Percentiles rank a stretch among this genome's conserved stretches.
Evolutionary conservation across 495 filamentous ascomycete species (phyloP).

Genomic region (Apodospora peruviana): DNA sequence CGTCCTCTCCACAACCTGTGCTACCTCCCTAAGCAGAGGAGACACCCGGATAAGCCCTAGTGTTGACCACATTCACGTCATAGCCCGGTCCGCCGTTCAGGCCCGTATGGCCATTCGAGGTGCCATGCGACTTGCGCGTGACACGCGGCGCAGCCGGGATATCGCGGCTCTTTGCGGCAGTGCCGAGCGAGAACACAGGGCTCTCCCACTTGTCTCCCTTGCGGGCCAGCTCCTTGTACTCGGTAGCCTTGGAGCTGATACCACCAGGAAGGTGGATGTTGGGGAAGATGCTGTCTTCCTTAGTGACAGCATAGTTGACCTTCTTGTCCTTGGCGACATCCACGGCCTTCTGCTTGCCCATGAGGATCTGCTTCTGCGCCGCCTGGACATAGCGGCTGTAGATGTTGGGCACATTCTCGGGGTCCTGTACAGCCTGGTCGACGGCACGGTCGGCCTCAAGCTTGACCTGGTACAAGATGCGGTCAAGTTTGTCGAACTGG

Average conservation of each 20-base stretch:
- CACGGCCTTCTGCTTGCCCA: constrained; percentile 68
- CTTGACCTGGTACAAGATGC: constrained; percentile 68
- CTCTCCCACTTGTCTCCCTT: constrained; percentile 95
- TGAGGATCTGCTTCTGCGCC: constrained; percentile 64
- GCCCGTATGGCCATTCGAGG: neutral
- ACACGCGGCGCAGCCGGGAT: constrained; percentile 61
- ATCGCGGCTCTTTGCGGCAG: constrained; percentile 62
- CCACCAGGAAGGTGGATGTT: constrained; percentile 83
- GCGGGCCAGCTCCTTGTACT: constrained; percentile 80
- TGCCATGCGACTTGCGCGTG: constrained; percentile 55
- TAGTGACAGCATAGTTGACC: constrained; percentile 80
- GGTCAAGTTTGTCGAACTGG: constrained; percentile 65
- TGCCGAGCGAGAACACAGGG: constrained; percentile 85
- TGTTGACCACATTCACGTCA: neutral
- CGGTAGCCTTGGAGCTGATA: constrained; percentile 89
- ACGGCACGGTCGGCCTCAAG: constrained; percentile 71
- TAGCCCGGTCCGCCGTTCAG: constrained; percentile 1
- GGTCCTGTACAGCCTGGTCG: constrained; percentile 60
- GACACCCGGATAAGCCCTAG: neutral
- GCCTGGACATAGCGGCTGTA: constrained; percentile 79
- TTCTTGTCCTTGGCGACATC: constrained; percentile 62
- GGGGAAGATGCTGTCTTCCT: constrained; percentile 87
- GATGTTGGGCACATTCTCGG: constrained; percentile 75
- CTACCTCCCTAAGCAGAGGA: constrained; percentile 2
- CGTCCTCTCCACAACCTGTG: constrained; percentile 9